phyloP scores from a whole-genome alignment of 2,329 filamentous ascomycete species.

The Aspergillus alliaceus region DNA sequence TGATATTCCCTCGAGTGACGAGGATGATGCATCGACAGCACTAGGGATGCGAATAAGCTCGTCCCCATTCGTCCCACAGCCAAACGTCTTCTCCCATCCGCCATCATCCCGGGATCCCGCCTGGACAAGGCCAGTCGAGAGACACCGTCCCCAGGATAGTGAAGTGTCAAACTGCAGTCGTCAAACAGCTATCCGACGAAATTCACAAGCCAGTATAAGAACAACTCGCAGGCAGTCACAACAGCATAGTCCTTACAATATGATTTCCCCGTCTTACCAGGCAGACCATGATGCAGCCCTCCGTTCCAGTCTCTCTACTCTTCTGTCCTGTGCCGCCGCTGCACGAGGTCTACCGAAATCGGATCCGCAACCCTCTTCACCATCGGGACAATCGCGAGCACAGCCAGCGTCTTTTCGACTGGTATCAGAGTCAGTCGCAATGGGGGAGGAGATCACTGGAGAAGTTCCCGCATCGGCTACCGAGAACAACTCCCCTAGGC shows the following conservation, averaged over 20 bases:
- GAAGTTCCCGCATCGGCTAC: slow-evolving; percentile 22
- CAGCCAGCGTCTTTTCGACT: slow-evolving; percentile 58
- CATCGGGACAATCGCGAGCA: slow-evolving; percentile 26
- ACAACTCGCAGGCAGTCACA: slow-evolving; percentile 36
- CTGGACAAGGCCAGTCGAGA: slow-evolving; percentile 41
- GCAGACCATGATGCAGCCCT: slow-evolving; percentile 92
- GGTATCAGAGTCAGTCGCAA: slow-evolving; percentile 60
- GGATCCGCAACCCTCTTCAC: slow-evolving; percentile 30
- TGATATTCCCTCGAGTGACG: slow-evolving; percentile 46
- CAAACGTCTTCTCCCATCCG: slow-evolving; percentile 88
- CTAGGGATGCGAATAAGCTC: slow-evolving; percentile 63
- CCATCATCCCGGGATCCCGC: slow-evolving; percentile 54
- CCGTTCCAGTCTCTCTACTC: slow-evolving; percentile 87
- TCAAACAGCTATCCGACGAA: slow-evolving; percentile 37
- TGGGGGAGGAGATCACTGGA: slow-evolving; percentile 43
- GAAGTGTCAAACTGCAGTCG: slow-evolving; percentile 40
- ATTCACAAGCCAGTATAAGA: slow-evolving; percentile 35
- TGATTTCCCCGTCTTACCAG: slow-evolving; percentile 72
- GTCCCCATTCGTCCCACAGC: slow-evolving; percentile 74
- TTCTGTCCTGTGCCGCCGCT: slow-evolving; percentile 91
- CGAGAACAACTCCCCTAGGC: slow-evolving; percentile 21
- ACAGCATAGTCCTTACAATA: slow-evolving; percentile 60
- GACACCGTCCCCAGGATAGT: slow-evolving; percentile 51
- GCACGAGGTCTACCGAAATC: slow-evolving; percentile 76
- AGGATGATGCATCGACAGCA: slow-evolving; percentile 79